Percentiles rank a stretch among this genome's conserved stretches.
Conservation (phyloP, 345 rosid genomes). For the Abelmoschus esculentus region DNA sequence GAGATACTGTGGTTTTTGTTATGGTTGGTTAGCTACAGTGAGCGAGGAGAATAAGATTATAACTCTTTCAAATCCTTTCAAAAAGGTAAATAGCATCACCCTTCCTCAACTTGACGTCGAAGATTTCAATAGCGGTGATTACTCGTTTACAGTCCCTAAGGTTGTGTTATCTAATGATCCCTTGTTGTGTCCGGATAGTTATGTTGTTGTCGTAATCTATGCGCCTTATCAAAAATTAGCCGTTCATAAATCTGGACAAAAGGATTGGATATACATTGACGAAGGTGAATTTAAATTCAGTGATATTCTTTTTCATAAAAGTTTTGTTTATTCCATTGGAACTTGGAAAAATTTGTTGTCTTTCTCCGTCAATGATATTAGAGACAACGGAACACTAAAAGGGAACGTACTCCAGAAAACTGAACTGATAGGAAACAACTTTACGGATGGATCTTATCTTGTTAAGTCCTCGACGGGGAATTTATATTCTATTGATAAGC, state of each 20-base stretch:
- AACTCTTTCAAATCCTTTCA: neutral
- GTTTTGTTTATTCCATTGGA: too few species aligned
- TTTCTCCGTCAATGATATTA: too few species aligned
- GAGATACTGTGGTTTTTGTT: neutral
- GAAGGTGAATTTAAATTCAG: too few species aligned
- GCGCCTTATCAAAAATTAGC: neutral
- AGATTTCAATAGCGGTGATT: rapidly evolving
- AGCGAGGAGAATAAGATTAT: neutral
- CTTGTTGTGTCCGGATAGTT: neutral
- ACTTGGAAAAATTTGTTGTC: too few species aligned
- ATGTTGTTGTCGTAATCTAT: neutral
- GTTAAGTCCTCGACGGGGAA: neutral
- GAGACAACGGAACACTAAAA: too few species aligned
- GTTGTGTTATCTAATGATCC: neutral
- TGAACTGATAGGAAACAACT: neutral
- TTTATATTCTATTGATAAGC: too few species aligned
- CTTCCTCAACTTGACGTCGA: neutral
- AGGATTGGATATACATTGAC: neutral
- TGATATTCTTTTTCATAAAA: too few species aligned
- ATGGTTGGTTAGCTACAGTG: neutral
- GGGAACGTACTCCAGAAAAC: too few species aligned
- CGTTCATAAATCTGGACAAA: neutral
- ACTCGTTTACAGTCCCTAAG: neutral
- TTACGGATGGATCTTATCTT: neutral
- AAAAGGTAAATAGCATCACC: neutral